Conservation (phyloP, 176 grass and related monocot species). For the Alopecurus myosuroides region DNA sequence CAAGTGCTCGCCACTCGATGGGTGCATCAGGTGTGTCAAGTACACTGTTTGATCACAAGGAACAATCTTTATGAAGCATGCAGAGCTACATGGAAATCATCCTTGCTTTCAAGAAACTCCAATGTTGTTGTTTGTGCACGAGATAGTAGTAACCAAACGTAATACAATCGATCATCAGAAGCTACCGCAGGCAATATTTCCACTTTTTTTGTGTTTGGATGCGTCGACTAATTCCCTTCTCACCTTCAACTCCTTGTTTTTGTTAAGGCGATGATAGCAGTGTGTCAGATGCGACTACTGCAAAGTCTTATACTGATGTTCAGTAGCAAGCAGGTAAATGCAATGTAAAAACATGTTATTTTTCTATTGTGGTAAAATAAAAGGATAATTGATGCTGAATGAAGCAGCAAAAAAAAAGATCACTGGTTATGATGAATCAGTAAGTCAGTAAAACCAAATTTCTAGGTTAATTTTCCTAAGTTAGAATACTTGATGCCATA, state of each 20-base stretch:
- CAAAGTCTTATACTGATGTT: constrained; percentile 7
- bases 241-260: too few species aligned
- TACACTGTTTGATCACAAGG: constrained; percentile 63
- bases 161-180: constrained; percentile 47
- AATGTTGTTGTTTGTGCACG: constrained; percentile 8
- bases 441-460: not conserved
- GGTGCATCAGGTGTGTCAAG: constrained; percentile 67
- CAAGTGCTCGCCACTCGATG: constrained; percentile 87
- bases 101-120: too few species aligned
- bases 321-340: constrained; percentile 46
- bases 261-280: constrained; percentile 26
- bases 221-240: too few species aligned
- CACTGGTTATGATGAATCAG: not conserved
- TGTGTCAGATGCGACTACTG: constrained; percentile 17
- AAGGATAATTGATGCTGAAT: not conserved
- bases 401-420: not conserved
- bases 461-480: not conserved
- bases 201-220: not conserved
- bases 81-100: too few species aligned
- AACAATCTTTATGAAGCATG: too few species aligned
- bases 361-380: not conserved
- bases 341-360: not conserved
- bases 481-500: too few species aligned
- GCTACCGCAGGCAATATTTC: constrained; percentile 37
- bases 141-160: constrained; percentile 39